Evolutionary conservation across 1,139 yeast species (phyloP).

Genomic region (Lipomyces yarrowii): DNA sequence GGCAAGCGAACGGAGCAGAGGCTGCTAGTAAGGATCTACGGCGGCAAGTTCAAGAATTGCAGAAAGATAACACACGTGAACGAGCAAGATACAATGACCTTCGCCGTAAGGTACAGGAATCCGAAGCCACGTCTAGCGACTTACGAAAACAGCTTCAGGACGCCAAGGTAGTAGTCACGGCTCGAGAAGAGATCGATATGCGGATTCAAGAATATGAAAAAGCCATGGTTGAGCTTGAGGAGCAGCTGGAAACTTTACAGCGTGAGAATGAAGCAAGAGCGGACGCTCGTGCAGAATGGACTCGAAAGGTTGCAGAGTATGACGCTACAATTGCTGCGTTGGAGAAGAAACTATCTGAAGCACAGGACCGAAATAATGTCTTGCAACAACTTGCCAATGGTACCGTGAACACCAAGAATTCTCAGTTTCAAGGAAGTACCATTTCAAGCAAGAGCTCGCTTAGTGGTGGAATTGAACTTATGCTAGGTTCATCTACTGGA

Average conservation of each 20-base stretch:
- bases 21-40: neutral
- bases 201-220: slow-evolving; percentile 11
- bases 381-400: slow-evolving; percentile 15
- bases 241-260: slow-evolving; percentile 15
- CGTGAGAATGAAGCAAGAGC: slow-evolving; percentile 13
- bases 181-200: slow-evolving; percentile 5
- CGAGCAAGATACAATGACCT: neutral
- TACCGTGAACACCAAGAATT: slow-evolving; percentile 6
- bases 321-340: slow-evolving; percentile 13
- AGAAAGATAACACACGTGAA: neutral
- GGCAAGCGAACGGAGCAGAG: neutral
- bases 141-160: slow-evolving; percentile 5
- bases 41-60: neutral
- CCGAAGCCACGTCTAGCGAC: neutral
- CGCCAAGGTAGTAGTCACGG: neutral
- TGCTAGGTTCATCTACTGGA: slow-evolving; percentile 15
- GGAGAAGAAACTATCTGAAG: slow-evolving; percentile 14
- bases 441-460: neutral
- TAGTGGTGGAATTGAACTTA: slow-evolving; percentile 2
- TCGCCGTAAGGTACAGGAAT: slow-evolving; percentile 1
- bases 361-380: slow-evolving; percentile 15
- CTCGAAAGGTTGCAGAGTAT: slow-evolving; percentile 17
- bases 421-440: neutral
- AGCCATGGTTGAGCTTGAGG: slow-evolving; percentile 14
- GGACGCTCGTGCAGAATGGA: slow-evolving; percentile 17